phyloP scores from a whole-genome alignment of 352 stramenopile genomes.

The Aphanomyces cochlioides region DNA sequence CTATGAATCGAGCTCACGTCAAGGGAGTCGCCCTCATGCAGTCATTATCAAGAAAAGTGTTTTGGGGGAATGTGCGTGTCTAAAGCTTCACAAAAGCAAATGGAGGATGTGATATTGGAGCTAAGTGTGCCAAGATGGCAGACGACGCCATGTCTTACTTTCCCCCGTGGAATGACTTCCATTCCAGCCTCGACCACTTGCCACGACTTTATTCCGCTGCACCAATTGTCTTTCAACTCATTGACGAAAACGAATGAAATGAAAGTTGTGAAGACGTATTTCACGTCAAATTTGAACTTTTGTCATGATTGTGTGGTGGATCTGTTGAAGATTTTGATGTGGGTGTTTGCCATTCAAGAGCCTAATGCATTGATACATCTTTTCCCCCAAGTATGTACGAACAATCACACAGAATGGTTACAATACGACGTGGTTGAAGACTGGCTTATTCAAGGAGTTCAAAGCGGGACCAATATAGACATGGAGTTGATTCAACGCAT shows the following conservation, averaged over 20 bases:
- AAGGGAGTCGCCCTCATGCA: background rate
- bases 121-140: background rate
- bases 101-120: background rate
- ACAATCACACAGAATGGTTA: conserved; percentile 9
- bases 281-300: background rate
- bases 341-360: conserved; percentile 8
- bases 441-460: conserved; percentile 3
- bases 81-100: conserved; percentile 8
- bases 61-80: background rate
- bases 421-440: background rate
- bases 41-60: background rate
- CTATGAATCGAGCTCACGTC: background rate
- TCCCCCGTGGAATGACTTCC: conserved; percentile 11
- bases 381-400: background rate
- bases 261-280: background rate
- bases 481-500: conserved; percentile 10
- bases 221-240: conserved; percentile 13
- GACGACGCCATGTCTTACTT: background rate
- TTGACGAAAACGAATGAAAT: background rate
- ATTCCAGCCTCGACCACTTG: conserved; percentile 18
- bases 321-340: conserved; percentile 14
- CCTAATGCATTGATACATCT: background rate
- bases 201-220: background rate
- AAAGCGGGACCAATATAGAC: background rate
- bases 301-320: conserved; percentile 4